Base-by-base conservation (phyloP, 345 rosid genomes). In the Melaleuca alternifolia region DNA sequence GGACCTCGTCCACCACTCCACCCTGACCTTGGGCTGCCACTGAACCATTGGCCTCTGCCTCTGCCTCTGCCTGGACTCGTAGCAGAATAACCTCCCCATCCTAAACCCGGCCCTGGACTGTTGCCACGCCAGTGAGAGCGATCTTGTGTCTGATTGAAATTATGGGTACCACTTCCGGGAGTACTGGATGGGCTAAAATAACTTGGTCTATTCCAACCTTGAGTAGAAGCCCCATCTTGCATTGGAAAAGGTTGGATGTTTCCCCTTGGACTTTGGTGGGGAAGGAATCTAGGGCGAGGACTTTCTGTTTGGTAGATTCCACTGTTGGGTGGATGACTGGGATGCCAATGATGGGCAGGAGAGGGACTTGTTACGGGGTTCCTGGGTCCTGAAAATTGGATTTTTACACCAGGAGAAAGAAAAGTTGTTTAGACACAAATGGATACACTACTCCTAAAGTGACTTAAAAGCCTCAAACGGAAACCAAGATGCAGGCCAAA, bases 1-100 rank as follows among this genome's bases (percentile, higher is more conserved):
- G 51, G 87, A 23, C 93, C 92, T 87, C 94, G 90, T 88, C 96
- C 92, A 30, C 92, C 93, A 85, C 90, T 85, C 77, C 88, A 81
- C 28, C 94, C 92, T 51, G 86, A 86, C 85, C 89, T 85, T 53
- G 90, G 89, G 86, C 85, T 90, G 85, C 61, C 85, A 59, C 92
- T 90, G 61, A 84, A 84, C 91, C 91, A 86, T 51, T 89, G 88
- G 82, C 59, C 71, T 57, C 88, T 52, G 30, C 93, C 90, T 89
- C 91, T 89, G 84, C 94, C 93, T 88, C 94, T 88, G 86, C 93
- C 95, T 24, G 92, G 85, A 87, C 87, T 51, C 81, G 84, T 75
- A 92, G 89, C 89, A 87, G 87, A 85, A 87, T 87, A 87, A 75
- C 92, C 91, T 88, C 77, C 89, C 75, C 37, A 50, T 52, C 89